phyloP scores from a whole-genome alignment of 352 stramenopile genomes.

The Pythium monospermum region DNA sequence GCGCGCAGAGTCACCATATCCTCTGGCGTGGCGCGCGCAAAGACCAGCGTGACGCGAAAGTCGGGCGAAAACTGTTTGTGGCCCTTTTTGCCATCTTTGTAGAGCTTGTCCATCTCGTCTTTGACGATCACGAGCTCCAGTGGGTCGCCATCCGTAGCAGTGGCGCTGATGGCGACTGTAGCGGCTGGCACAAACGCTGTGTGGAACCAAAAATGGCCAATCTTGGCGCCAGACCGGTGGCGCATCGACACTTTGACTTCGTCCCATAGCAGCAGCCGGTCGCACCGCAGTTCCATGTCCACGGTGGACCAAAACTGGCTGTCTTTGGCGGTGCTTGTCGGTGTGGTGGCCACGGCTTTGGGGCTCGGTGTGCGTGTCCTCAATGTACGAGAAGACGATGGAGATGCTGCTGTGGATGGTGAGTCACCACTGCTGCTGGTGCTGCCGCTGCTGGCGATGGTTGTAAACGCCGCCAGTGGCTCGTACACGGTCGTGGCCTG shows the following conservation, averaged over 20 bases:
- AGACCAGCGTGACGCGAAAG: conserved; percentile 46
- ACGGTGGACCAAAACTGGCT: conserved; percentile 16
- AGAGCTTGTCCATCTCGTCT: conserved; percentile 62
- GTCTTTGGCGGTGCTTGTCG: not conserved
- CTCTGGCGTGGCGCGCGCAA: conserved; percentile 33
- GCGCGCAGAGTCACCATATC: conserved; percentile 16
- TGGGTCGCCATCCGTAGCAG: conserved; percentile 12
- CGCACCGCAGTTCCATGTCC: conserved; percentile 39
- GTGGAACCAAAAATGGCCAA: conserved; percentile 79
- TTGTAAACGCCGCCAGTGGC: not conserved
- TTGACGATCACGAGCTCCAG: conserved; percentile 44
- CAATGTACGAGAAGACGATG: not conserved
- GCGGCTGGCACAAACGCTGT: conserved; percentile 52
- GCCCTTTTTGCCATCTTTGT: conserved; percentile 64
- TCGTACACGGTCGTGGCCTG: conserved; percentile 8
- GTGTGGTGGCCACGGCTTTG: not conserved
- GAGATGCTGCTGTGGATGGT: not conserved
- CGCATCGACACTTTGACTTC: conserved; percentile 54
- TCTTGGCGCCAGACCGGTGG: conserved; percentile 29
- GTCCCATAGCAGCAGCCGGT: conserved; percentile 50
- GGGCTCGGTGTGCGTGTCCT: not conserved
- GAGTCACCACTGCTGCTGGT: not conserved
- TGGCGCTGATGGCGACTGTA: no score
- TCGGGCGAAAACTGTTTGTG: conserved; percentile 54
- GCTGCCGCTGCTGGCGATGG: not conserved